phyloP scores from a whole-genome alignment of 2,329 filamentous ascomycete species.

The Beauveria caledonica region DNA sequence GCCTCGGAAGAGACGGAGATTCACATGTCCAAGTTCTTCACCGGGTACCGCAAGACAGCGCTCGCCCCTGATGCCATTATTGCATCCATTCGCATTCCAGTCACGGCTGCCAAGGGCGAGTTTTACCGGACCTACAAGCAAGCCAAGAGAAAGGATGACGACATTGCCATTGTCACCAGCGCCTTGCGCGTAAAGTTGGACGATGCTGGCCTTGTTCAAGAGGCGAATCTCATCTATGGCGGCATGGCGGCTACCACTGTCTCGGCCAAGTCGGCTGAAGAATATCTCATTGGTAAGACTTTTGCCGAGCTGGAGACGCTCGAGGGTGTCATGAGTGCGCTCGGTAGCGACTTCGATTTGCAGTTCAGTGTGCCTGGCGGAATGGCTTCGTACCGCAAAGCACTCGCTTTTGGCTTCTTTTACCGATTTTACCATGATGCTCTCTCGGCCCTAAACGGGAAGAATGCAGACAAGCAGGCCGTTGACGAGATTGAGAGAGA shows the following conservation, averaged over 20 bases:
- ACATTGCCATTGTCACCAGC: conserved; percentile 94
- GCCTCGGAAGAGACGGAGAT: conserved; percentile 67
- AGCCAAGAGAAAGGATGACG: conserved; percentile 93
- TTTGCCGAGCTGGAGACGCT: conserved; percentile 76
- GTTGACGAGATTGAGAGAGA: conserved; percentile 77
- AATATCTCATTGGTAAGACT: conserved; percentile 66
- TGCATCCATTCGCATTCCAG: conserved; percentile 75
- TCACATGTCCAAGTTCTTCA: conserved; percentile 91
- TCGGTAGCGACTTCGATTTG: conserved; percentile 86
- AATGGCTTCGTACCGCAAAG: conserved; percentile 94
- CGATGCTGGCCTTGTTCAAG: conserved; percentile 60
- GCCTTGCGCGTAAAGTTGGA: conserved; percentile 69
- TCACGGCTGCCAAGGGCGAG: conserved; percentile 66
- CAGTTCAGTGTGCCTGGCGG: conserved; percentile 87
- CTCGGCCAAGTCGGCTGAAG: conserved; percentile 70
- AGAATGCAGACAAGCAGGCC: conserved; percentile 58
- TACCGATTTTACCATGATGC: conserved; percentile 95
- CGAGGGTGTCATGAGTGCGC: conserved; percentile 79
- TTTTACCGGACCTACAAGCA: conserved; percentile 91
- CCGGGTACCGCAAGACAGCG: conserved; percentile 78
- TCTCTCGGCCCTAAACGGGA: conserved; percentile 50
- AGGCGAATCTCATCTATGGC: conserved; percentile 78
- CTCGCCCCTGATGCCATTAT: conserved; percentile 77
- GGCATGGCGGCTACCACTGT: conserved; percentile 92
- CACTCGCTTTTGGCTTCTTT: conserved; percentile 86